Evolutionary conservation across 805 yeast species (phyloP).

Genomic region (Kodamaea kaohsiungensis): DNA sequence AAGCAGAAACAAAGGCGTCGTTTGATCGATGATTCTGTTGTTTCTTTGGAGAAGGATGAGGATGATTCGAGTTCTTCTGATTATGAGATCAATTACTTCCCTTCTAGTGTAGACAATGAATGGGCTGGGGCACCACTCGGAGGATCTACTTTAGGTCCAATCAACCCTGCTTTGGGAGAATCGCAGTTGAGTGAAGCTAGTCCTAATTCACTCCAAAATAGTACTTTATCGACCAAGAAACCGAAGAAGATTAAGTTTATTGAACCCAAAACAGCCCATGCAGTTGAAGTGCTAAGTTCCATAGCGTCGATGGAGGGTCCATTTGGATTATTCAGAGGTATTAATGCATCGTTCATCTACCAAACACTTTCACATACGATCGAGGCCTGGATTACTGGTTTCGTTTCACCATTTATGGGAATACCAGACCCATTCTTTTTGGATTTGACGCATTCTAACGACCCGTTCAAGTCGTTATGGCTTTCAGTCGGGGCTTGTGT

Average conservation of each 20-base stretch:
- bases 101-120: slow-evolving; percentile 16
- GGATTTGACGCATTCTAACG: slow-evolving; percentile 78
- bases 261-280: slow-evolving; percentile 60
- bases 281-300: slow-evolving; percentile 64
- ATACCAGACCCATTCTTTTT: slow-evolving; percentile 89
- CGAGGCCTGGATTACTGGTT: slow-evolving; percentile 91
- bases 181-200: neutral
- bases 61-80: slow-evolving; percentile 18
- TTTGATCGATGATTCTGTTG: slow-evolving; percentile 6
- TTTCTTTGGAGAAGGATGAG: slow-evolving; percentile 14
- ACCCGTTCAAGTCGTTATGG: slow-evolving; percentile 65
- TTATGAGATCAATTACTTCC: slow-evolving; percentile 40
- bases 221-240: neutral
- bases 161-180: neutral
- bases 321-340: slow-evolving; percentile 69
- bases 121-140: slow-evolving; percentile 7
- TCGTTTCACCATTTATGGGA: slow-evolving; percentile 74
- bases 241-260: slow-evolving; percentile 24
- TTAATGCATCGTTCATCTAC: slow-evolving; percentile 77
- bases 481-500: slow-evolving; percentile 72
- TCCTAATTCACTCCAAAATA: neutral
- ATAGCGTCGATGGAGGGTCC: slow-evolving; percentile 70
- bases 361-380: slow-evolving; percentile 73
- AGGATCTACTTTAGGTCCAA: neutral
- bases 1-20: slow-evolving; percentile 7